Evolutionary conservation across 768 basidiomycete genomes (phyloP).

Genomic region (Galerina sulciceps): DNA sequence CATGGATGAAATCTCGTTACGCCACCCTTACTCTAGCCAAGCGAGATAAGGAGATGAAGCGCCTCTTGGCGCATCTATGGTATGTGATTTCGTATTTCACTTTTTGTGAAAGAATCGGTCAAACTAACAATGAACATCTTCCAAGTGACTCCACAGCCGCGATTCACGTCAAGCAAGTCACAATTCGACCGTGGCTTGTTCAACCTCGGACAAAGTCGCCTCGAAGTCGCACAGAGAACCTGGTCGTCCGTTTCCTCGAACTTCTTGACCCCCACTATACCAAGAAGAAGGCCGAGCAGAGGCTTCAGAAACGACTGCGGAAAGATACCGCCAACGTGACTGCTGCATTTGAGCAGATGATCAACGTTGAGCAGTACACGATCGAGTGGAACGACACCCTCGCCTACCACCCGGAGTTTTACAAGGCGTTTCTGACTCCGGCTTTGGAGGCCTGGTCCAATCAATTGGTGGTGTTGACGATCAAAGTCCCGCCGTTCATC

Average conservation of each 20-base stretch:
- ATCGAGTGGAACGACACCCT: conserved; percentile 43
- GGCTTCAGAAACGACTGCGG: conserved; percentile 35
- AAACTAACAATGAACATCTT: neutral
- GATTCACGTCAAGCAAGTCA: conserved; percentile 35
- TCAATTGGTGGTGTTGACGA: conserved; percentile 34
- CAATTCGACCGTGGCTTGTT: conserved; percentile 45
- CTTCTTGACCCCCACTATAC: conserved; percentile 33
- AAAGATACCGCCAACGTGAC: conserved; percentile 40
- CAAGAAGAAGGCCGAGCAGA: conserved; percentile 34
- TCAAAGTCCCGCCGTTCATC: conserved; percentile 44
- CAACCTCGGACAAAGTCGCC: conserved; percentile 35
- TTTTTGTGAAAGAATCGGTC: neutral
- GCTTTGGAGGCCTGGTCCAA: conserved; percentile 35
- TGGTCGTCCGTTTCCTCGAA: conserved; percentile 29
- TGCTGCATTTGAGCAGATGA: conserved; percentile 35
- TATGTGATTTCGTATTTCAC: conserved; percentile 16
- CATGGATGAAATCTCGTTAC: conserved; percentile 30
- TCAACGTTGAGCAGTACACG: conserved; percentile 37
- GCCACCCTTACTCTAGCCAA: conserved; percentile 24
- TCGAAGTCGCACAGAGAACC: conserved; percentile 30
- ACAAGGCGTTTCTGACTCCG: conserved; percentile 39
- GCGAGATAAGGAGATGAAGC: conserved; percentile 33
- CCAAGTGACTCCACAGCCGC: conserved; percentile 31
- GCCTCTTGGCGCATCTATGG: conserved; percentile 31
- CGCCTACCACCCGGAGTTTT: conserved; percentile 39